phyloP scores from a whole-genome alignment of 2,329 filamentous ascomycete genomes.

The Blumeriella jaapii region DNA sequence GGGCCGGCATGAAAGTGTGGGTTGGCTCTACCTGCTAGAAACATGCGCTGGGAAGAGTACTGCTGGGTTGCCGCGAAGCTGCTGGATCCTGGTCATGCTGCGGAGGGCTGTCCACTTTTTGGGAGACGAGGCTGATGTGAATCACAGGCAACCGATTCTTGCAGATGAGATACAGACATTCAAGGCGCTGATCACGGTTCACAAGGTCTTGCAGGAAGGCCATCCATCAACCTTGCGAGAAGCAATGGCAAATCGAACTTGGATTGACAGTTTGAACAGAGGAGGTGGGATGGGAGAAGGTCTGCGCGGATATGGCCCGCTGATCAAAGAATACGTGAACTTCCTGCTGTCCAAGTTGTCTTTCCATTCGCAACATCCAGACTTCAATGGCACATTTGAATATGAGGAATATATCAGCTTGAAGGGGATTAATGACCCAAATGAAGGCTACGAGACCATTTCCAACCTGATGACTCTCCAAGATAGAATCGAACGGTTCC shows the following conservation, averaged over 20 bases:
- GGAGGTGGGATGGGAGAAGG: conserved; percentile 76
- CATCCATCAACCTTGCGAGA: conserved; percentile 81
- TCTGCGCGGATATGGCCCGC: conserved; percentile 75
- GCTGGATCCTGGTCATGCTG: not conserved
- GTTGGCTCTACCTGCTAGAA: conserved; percentile 27
- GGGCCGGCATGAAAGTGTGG: conserved; percentile 97
- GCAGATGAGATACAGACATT: conserved; percentile 98
- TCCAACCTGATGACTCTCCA: conserved; percentile 92
- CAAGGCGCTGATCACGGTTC: conserved; percentile 93
- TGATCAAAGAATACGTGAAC: conserved; percentile 95
- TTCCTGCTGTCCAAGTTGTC: conserved; percentile 87
- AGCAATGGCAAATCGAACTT: conserved; percentile 75
- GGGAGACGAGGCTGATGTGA: conserved; percentile 2
- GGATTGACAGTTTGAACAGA: conserved; percentile 86
- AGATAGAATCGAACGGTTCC: conserved; percentile 96
- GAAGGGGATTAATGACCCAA: conserved; percentile 96
- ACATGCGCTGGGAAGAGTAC: not conserved
- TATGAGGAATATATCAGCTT: conserved; percentile 98
- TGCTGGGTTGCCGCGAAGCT: not conserved
- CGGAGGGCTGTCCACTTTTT: not conserved
- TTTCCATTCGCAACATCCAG: conserved; percentile 94
- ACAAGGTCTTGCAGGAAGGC: conserved; percentile 95
- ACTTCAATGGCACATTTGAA: conserved; percentile 98
- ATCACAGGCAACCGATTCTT: conserved; percentile 76
- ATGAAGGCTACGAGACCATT: conserved; percentile 95